Percentiles rank a stretch among this genome's conserved stretches.
phyloP scores from a whole-genome alignment of 2,329 filamentous ascomycete genomes.

The Sclerotinia glacialis region DNA sequence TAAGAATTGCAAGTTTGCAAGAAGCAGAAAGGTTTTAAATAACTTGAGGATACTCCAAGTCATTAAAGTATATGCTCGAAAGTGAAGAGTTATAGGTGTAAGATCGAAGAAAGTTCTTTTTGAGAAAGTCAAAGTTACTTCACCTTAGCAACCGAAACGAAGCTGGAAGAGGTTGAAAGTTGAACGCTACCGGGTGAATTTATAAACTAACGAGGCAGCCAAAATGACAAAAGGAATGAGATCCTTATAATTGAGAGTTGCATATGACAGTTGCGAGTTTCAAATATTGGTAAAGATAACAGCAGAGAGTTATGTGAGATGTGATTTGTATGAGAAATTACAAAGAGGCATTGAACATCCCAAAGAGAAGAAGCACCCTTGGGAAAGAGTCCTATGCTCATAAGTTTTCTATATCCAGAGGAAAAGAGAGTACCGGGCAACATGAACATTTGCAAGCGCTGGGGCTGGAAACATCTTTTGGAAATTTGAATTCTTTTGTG shows the following conservation, averaged over 20 bases:
- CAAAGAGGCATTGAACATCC: background rate
- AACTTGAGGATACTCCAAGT: background rate
- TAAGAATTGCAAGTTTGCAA: background rate
- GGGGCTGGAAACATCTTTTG: background rate
- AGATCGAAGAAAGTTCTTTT: background rate
- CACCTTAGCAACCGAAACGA: background rate
- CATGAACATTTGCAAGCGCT: background rate
- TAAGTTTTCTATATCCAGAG: background rate
- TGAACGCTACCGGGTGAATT: background rate
- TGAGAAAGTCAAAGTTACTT: too few relatives aligned
- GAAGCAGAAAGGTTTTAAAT: background rate
- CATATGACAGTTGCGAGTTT: background rate
- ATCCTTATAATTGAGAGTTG: background rate
- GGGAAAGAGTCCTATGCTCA: background rate
- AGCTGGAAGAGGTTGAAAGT: background rate
- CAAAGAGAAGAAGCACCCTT: background rate
- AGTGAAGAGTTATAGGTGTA: background rate
- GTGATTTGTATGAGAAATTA: background rate
- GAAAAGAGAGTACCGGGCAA: background rate
- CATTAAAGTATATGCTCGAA: background rate
- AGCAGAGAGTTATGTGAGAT: background rate
- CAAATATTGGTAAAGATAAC: background rate
- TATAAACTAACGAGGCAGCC: background rate
- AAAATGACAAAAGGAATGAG: background rate
- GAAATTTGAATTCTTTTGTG: background rate